Conservation (phyloP, 768 basidiomycete species). For the Naganishia antarctica region DNA sequence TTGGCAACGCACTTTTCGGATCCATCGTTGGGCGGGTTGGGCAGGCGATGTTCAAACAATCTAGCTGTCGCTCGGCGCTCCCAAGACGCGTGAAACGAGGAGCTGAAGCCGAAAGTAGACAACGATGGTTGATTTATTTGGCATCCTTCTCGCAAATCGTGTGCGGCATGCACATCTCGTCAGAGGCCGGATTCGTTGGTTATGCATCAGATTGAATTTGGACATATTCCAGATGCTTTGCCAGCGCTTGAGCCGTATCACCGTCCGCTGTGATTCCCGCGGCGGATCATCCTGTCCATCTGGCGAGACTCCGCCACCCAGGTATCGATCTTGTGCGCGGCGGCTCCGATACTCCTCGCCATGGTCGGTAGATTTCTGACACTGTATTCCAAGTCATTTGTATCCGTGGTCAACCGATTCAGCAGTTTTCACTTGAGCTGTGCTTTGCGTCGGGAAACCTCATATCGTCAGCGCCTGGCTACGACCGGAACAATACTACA, state of each 20-base stretch:
- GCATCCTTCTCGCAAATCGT: background rate
- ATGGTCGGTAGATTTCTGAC: conserved; percentile 8
- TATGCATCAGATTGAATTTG: too few relatives aligned
- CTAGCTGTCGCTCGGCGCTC: background rate
- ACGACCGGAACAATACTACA: too few relatives aligned
- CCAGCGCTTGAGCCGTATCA: background rate
- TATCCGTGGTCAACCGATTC: background rate
- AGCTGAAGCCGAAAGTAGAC: background rate
- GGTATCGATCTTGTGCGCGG: conserved; percentile 5
- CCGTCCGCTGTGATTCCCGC: too few relatives aligned
- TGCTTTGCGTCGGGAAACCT: background rate
- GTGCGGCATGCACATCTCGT: too few relatives aligned
- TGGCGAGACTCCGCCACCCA: conserved; percentile 6
- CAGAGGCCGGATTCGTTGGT: too few relatives aligned
- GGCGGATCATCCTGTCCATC: background rate
- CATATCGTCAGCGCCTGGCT: too few relatives aligned
- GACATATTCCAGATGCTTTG: background rate
- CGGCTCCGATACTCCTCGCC: conserved; percentile 10
- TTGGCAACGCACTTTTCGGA: too few relatives aligned
- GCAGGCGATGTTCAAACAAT: too few relatives aligned
- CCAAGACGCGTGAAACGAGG: background rate
- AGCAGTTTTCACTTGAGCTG: conserved; percentile 2
- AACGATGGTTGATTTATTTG: background rate
- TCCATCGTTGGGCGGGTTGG: too few relatives aligned
- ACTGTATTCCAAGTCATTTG: conserved; percentile 9